Percentiles rank a stretch among this genome's conserved stretches.
Evolutionary conservation across 2,329 filamentous ascomycete genomes (phyloP).

Genomic region (Capronia epimyces): DNA sequence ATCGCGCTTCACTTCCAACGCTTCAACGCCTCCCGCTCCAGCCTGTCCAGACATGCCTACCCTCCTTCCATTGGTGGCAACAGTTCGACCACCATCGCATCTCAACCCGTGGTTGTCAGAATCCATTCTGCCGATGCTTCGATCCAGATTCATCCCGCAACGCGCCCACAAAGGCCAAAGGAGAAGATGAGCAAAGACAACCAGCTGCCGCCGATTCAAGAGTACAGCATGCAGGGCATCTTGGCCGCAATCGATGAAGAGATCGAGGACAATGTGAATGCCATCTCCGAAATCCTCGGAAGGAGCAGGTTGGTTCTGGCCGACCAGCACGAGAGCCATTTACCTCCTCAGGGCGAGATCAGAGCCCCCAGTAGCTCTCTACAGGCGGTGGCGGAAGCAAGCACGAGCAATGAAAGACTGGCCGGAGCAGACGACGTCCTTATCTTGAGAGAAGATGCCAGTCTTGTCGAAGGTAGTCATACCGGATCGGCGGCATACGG

Average conservation of each 20-base stretch:
- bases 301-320: slow-evolving; percentile 57
- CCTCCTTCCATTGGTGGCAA: slow-evolving; percentile 24
- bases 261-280: slow-evolving; percentile 54
- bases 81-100: slow-evolving; percentile 32
- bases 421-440: slow-evolving; percentile 34
- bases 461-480: slow-evolving; percentile 34
- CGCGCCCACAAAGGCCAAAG: slow-evolving; percentile 32
- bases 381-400: slow-evolving; percentile 42
- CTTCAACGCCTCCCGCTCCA: slow-evolving; percentile 26
- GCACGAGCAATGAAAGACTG: slow-evolving; percentile 36
- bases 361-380: slow-evolving; percentile 33
- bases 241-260: slow-evolving; percentile 54
- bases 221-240: slow-evolving; percentile 54
- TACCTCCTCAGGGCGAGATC: slow-evolving; percentile 58
- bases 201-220: slow-evolving; percentile 44
- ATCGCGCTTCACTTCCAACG: slow-evolving; percentile 22
- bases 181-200: slow-evolving; percentile 32
- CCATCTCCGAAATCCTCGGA: slow-evolving; percentile 59
- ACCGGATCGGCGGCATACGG: slow-evolving; percentile 36
- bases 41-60: slow-evolving; percentile 20
- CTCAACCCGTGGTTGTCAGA: slow-evolving; percentile 42
- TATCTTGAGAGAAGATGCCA: slow-evolving; percentile 39
- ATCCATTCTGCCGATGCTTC: slow-evolving; percentile 39
- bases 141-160: slow-evolving; percentile 30
- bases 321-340: slow-evolving; percentile 58